phyloP scores from a whole-genome alignment of 164 flowering plant species.

The Litsea cubeba region DNA sequence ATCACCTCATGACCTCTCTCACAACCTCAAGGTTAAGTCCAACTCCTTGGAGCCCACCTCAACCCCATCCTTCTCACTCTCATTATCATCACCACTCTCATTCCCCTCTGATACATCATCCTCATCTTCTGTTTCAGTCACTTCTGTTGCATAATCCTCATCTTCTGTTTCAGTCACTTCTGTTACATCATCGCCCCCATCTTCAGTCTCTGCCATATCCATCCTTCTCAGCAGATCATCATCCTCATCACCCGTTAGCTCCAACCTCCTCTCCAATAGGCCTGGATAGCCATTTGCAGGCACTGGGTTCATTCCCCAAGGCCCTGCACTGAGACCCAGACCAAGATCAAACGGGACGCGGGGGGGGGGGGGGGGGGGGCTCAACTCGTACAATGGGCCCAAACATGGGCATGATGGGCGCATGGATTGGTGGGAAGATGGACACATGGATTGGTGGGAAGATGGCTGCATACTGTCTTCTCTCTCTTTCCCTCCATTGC shows the following conservation, averaged over 20 bases:
- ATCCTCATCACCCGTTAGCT: too few species aligned
- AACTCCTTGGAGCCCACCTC: background rate
- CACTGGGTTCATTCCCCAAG: background rate
- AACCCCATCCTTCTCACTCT: background rate
- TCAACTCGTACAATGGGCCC: background rate
- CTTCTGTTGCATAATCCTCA: background rate
- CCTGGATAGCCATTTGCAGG: background rate
- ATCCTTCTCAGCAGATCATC: background rate
- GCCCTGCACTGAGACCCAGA: background rate
- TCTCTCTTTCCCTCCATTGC: background rate
- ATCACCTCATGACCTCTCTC: background rate
- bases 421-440: background rate
- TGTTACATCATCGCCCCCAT: background rate
- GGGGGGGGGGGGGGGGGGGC: too few species aligned
- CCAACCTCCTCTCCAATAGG: background rate
- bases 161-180: background rate
- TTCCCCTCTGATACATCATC: too few species aligned
- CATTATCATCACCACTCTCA: background rate
- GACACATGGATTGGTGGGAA: background rate
- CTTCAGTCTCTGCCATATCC: background rate
- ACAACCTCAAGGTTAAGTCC: background rate
- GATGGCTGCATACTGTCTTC: background rate
- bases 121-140: background rate
- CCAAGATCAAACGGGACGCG: background rate
- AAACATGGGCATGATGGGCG: background rate